phyloP scores from a whole-genome alignment of 768 basidiomycete species.

The Russula emetica region DNA sequence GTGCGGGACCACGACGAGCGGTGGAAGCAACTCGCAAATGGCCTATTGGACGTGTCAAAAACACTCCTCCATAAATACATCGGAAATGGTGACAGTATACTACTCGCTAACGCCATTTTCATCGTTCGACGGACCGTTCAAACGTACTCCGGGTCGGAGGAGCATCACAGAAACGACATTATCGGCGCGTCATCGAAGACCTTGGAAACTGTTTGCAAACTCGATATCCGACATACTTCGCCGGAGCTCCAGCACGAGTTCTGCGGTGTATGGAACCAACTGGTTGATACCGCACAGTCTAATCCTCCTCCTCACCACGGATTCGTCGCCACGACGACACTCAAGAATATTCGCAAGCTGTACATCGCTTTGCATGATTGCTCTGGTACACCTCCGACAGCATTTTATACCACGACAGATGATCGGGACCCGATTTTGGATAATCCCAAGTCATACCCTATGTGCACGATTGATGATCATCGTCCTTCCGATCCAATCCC shows the following conservation, averaged over 20 bases:
- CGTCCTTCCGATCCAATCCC: neutral
- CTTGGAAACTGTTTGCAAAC: neutral
- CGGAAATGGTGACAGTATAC: neutral
- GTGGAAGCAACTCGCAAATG: constrained; percentile 2
- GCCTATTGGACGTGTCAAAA: neutral
- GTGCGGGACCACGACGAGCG: constrained; percentile 8
- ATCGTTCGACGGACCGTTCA: neutral
- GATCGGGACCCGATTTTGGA: neutral
- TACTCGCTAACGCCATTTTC: constrained; percentile 3
- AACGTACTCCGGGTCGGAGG: neutral
- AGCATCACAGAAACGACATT: neutral
- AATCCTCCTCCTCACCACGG: neutral
- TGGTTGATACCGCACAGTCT: neutral
- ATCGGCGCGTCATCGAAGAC: neutral
- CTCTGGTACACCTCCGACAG: no score
- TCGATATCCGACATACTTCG: neutral
- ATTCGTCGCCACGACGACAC: neutral
- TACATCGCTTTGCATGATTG: constrained; percentile 7
- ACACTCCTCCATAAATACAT: neutral
- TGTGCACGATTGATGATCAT: neutral
- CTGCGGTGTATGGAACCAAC: constrained; percentile 9
- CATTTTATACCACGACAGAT: neutral
- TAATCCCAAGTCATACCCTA: neutral
- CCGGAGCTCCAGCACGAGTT: constrained; percentile 6
- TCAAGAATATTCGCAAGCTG: constrained; percentile 14